Evolutionary conservation across 345 rosid species (phyloP).

Genomic region (Eucalyptus lansdowneana): DNA sequence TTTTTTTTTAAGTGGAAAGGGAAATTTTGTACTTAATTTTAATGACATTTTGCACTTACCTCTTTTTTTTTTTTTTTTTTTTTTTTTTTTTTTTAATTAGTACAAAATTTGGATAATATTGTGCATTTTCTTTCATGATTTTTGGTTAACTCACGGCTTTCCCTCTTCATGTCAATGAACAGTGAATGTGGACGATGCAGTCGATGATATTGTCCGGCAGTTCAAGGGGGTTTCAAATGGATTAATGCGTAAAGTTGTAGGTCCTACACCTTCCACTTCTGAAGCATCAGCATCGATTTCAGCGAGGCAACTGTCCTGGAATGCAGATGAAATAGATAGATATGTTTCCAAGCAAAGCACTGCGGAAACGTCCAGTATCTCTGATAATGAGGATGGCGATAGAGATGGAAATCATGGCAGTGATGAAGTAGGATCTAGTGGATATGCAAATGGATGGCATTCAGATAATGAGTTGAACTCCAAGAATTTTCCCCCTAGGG

Average conservation of each 20-base stretch:
- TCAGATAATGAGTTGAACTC: constrained; percentile 75
- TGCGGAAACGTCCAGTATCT: constrained; percentile 45
- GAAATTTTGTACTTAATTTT: neutral
- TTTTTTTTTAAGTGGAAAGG: neutral
- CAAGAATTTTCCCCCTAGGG: constrained; percentile 30
- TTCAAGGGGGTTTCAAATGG: constrained; percentile 92
- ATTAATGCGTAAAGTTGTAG: constrained; percentile 68
- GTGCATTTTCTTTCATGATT: neutral
- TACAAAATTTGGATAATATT: neutral
- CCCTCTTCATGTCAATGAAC: neutral
- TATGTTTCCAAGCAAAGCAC: constrained; percentile 25
- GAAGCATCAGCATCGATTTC: constrained; percentile 16
- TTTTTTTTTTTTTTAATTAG: neutral
- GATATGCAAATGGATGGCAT: constrained; percentile 51
- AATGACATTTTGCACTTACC: neutral
- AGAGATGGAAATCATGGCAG: constrained; percentile 28
- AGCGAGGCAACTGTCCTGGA: constrained; percentile 45
- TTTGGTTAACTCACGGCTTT: neutral
- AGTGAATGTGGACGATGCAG: constrained; percentile 98
- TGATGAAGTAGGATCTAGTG: constrained; percentile 31
- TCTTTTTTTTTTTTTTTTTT: neutral
- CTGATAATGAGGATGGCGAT: constrained; percentile 57
- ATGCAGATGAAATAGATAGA: constrained; percentile 41
- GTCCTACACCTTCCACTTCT: constrained; percentile 28
- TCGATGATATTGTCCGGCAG: constrained; percentile 91